Base-by-base conservation (phyloP, 2,329 filamentous ascomycete species). In the Sporothrix brasiliensis region DNA sequence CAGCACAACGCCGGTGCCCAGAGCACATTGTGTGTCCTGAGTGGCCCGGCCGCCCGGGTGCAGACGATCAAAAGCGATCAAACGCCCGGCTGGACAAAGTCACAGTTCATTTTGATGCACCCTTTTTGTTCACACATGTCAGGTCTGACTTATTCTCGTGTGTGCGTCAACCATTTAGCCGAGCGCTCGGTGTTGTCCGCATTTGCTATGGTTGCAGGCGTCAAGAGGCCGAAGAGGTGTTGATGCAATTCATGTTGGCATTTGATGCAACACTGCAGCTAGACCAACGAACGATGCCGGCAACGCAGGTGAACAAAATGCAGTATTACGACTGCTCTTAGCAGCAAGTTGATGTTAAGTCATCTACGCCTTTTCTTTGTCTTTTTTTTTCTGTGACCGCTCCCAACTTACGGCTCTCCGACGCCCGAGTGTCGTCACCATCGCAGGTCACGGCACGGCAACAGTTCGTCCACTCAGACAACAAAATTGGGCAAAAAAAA, bases 21-120 rank as follows among this genome's bases (percentile, higher is more conserved):
- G 68, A 50, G 49, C 68, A 69, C 27, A 60, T 65, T 56, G 58
- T 44, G 60, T 50, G 30, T 56, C 58, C 49, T 68, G 52, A 58
- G 66, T 56, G 66, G 66, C 34, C 10, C 16, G 34, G 34, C 34
- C 34, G 34, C 34, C 27, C 66, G 49, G 66, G 27, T 44, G 21
- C 34, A 56, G 68, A 14, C 49, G 68, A 69, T 69, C 68, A 69
- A 69, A 56, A 61, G 27, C 58, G 68, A 69, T 69, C 61, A 60
- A 44, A 53, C 49, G 30, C 39, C 47, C 34, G 58, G 68, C 47
- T 52, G 30, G 58, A 52, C 34, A 34, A 34, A 11, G 30, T 58
- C 3, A 54, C 14, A 3, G 54, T 11, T 16, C 11, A 16, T 60
- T 60, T 41, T 41, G 58, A 0, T 44, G 19, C n/a, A 44, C n/a